Evolutionary conservation across 108 stramenopile genomes (phyloP), one percentile per base, ranked within the genome.

Genomic region (Ochromonas danica): DNA sequence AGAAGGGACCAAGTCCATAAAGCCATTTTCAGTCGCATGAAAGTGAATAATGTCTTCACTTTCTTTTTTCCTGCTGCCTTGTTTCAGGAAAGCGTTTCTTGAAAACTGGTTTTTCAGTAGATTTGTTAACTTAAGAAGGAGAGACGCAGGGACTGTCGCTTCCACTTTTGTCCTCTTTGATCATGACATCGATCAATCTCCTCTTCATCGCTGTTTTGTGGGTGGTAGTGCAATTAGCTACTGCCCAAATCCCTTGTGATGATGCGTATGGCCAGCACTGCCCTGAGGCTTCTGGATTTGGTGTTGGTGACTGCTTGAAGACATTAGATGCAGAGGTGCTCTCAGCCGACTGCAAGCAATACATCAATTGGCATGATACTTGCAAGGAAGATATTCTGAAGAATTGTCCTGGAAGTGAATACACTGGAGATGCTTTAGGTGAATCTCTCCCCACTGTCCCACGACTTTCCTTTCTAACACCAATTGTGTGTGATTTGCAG

Each of bases 381-480:
- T 57, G 51, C 51, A 57, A 57, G 51, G 51, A 10, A 22, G 51
- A 57, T 22, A 57, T 57, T 57, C 17, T 17, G 22, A 57, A 10
- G 22, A 10, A 57, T 22, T 57, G 51, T 22, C 10, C 51, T 57
- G 51, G 51, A 10, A 57, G 22, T 10, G 51, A 57, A 22, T 57
- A 57, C 22, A 57, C 51, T 57, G 51, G 51, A 57, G 51, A 57
- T 57, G 51, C 51, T 22, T 57, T 57, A 57, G 51, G 51, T 57
- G 22, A 57, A 22, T 57, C 10, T 17, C 17, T 17, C 51, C 17
- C 22, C n/a, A n/a, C n/a, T n/a, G n/a, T n/a, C n/a, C n/a, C n/a
- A n/a, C n/a, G n/a, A n/a, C n/a, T n/a, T 57, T 57, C 51, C 22
- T 22, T 57, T 57, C 51, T n/a, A n/a, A n/a, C n/a, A n/a, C n/a